Conservation (phyloP, 2,329 filamentous ascomycete genomes). For the Arthrobotrys sinensis region DNA sequence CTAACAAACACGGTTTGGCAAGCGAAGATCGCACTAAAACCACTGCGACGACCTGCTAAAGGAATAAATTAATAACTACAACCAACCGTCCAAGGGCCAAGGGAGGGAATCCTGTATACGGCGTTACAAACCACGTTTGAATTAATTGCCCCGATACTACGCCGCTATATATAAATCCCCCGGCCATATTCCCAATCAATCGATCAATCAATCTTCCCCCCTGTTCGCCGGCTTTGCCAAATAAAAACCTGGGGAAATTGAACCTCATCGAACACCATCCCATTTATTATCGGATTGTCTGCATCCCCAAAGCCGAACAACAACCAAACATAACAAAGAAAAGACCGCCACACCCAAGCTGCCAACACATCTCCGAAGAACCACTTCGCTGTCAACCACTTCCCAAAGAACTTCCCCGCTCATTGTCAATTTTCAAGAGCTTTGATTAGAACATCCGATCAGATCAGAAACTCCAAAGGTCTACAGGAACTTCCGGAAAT, state of each 20-base stretch:
- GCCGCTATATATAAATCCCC: constrained; percentile 31
- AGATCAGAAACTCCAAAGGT: neutral
- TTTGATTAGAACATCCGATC: neutral
- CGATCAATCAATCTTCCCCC: constrained; percentile 3
- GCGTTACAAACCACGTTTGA: constrained; percentile 23
- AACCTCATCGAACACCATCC: constrained; percentile 11
- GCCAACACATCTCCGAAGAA: constrained; percentile 25
- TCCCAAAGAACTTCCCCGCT: constrained; percentile 5
- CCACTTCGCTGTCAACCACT: neutral
- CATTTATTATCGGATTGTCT: constrained; percentile 3
- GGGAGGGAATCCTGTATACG: constrained; percentile 11
- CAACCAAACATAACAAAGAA: constrained; percentile 22
- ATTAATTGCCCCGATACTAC: constrained; percentile 18
- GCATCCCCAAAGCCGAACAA: constrained; percentile 15
- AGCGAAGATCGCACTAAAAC: constrained; percentile 23
- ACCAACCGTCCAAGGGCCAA: constrained; percentile 6
- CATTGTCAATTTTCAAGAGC: neutral
- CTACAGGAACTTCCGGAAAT: constrained; percentile 18
- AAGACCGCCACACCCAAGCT: constrained; percentile 7
- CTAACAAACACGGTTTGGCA: constrained; percentile 33
- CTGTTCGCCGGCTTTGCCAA: neutral
- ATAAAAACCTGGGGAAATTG: constrained; percentile 13
- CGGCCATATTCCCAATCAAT: constrained; percentile 12
- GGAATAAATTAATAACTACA: constrained; percentile 14
- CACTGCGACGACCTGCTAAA: constrained; percentile 15